These are phyloP conservation scores for Phylloporus sp. DNA, from an alignment of 768 basidiomycete species.

Conservation along the genomic window DNA sequence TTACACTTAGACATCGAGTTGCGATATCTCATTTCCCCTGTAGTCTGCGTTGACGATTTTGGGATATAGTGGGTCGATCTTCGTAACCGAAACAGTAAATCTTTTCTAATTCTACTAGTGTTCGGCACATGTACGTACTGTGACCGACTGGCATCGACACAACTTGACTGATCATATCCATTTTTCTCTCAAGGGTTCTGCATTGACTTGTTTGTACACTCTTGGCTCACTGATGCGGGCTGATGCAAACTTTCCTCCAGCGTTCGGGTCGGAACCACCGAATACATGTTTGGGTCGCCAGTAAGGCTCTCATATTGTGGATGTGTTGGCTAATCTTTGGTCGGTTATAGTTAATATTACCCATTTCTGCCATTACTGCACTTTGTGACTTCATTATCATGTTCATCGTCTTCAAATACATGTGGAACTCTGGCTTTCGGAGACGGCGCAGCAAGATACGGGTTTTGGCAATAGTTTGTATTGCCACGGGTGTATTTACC, in stretches of 20 bases:
- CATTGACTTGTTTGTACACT: background rate
- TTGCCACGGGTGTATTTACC: conserved; percentile 9
- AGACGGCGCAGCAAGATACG: conserved; percentile 2
- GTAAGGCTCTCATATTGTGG: background rate
- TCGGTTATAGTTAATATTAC: conserved; percentile 2
- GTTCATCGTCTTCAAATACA: conserved; percentile 6
- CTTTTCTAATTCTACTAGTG: conserved; percentile 2
- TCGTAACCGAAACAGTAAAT: background rate
- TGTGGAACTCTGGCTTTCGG: conserved; percentile 18
- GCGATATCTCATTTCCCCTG: background rate
- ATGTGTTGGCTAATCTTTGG: background rate
- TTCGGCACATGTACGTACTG: conserved; percentile 7
- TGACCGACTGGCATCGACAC: background rate
- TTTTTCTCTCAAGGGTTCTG: background rate
- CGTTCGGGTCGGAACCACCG: background rate
- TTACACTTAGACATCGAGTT: too few relatives aligned
- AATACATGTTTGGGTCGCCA: background rate
- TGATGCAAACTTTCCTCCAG: background rate
- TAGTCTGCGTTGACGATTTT: background rate
- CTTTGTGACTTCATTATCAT: conserved; percentile 6
- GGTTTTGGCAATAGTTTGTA: conserved; percentile 10
- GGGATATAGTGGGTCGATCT: conserved; percentile 1
- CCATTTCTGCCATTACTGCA: background rate
- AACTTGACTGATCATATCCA: background rate
- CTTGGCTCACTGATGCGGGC: background rate